Conservation (phyloP, 1,139 yeast species). For the Hyphopichia fennica region DNA sequence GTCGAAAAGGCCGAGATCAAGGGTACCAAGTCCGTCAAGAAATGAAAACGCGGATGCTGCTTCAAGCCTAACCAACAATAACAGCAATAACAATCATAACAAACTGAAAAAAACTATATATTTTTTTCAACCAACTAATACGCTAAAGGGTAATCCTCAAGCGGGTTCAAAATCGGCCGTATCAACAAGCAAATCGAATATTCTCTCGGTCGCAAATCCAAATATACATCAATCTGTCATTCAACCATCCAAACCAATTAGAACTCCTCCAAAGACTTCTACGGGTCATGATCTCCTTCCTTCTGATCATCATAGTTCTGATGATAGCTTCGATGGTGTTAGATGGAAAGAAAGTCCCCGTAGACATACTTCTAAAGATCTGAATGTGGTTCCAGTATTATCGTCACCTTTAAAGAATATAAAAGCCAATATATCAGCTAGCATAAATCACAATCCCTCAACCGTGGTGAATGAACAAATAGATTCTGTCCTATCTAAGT, state of each 20-base stretch:
- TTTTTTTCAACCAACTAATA: conserved; percentile 39
- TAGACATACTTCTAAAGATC: conserved; percentile 7
- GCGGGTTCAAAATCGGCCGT: conserved; percentile 2
- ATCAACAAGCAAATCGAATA: neutral
- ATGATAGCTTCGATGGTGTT: conserved; percentile 48
- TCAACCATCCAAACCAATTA: neutral
- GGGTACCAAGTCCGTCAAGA: neutral
- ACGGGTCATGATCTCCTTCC: neutral
- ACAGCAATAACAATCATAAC: neutral
- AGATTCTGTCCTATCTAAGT: conserved; percentile 37
- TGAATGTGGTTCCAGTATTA: conserved; percentile 11
- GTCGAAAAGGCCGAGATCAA: neutral
- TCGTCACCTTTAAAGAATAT: conserved; percentile 41
- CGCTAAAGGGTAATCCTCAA: conserved; percentile 11
- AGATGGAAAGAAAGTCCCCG: conserved; percentile 41
- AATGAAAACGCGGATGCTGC: neutral
- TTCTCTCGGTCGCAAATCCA: conserved; percentile 5
- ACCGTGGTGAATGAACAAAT: conserved; percentile 32
- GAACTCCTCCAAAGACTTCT: conserved; percentile 4
- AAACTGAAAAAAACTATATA: conserved; percentile 29
- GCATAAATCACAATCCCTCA: conserved; percentile 10
- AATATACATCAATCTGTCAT: conserved; percentile 1
- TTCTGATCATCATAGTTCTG: conserved; percentile 35
- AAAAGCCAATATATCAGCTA: conserved; percentile 4
- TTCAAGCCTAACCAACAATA: neutral